These are phyloP conservation scores for Nakazawaea wyomingensis DNA, from an alignment of 805 yeast species.

Conservation along the genomic window DNA sequence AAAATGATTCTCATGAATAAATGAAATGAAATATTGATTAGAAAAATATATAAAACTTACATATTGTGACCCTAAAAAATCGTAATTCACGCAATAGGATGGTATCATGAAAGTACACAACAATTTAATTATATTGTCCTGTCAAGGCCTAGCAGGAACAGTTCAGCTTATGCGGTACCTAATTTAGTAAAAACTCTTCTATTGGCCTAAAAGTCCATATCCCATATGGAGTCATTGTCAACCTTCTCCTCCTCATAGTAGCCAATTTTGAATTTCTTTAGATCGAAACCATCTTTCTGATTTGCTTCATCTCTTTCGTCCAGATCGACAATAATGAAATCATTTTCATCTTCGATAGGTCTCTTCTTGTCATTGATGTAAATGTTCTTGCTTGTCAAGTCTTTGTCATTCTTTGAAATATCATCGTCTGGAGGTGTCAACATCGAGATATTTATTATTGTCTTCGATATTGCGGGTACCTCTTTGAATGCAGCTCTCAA, in stretches of 20 bases:
- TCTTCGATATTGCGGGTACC: constrained; percentile 32
- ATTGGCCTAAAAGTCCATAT: constrained; percentile 16
- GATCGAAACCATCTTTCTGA: neutral
- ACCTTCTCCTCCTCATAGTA: constrained; percentile 11
- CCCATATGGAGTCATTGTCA: constrained; percentile 19
- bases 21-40: too few relatives aligned
- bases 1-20: too few relatives aligned
- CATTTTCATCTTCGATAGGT: constrained; percentile 8
- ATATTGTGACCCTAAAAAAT: too few relatives aligned
- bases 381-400: constrained; percentile 11
- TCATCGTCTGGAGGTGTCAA: constrained; percentile 32
- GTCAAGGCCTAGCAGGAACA: too few relatives aligned
- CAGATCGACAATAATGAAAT: constrained; percentile 15
- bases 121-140: too few relatives aligned
- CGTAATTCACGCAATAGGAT: too few relatives aligned
- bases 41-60: too few relatives aligned
- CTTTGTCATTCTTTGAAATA: constrained; percentile 11
- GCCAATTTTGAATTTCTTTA: constrained; percentile 12
- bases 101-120: too few relatives aligned
- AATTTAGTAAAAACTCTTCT: too few relatives aligned
- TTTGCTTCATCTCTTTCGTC: constrained; percentile 11
- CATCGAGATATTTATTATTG: constrained; percentile 18
- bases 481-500: constrained; percentile 42
- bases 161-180: too few relatives aligned
- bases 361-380: constrained; percentile 15